Percentiles rank a stretch among this genome's conserved stretches.
Conservation (phyloP, 2,329 filamentous ascomycete genomes). For the Leptographium radiaticola region DNA sequence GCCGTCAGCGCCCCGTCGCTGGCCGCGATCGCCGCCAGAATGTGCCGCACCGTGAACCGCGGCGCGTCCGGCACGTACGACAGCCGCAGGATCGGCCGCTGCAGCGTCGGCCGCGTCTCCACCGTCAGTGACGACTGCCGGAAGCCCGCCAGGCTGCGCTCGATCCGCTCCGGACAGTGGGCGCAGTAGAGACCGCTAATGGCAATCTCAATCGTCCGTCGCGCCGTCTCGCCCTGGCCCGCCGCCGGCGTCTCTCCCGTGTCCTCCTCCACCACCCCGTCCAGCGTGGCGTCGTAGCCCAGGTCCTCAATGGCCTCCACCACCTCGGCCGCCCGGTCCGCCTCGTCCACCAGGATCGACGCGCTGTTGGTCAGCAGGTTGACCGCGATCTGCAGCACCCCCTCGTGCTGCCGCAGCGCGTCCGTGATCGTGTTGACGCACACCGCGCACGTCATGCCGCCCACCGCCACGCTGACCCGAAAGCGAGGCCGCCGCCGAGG, state of each 20-base stretch:
- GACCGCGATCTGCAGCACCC: slow-evolving; percentile 44
- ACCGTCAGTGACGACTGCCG: slow-evolving; percentile 36
- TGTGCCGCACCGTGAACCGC: slow-evolving; percentile 59
- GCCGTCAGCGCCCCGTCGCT: slow-evolving; percentile 54
- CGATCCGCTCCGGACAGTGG: slow-evolving; percentile 51
- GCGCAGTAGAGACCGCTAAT: slow-evolving; percentile 65
- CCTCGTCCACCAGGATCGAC: slow-evolving; percentile 40
- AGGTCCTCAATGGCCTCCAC: slow-evolving; percentile 44
- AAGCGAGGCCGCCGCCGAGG: slow-evolving; percentile 23
- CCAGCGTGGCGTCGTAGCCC: slow-evolving; percentile 52
- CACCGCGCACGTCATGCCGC: slow-evolving; percentile 61
- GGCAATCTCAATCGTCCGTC: slow-evolving; percentile 47
- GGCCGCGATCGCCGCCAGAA: slow-evolving; percentile 53
- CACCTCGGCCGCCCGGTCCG: slow-evolving; percentile 31
- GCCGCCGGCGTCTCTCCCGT: slow-evolving; percentile 9
- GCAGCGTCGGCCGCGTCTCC: slow-evolving; percentile 38
- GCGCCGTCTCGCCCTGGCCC: slow-evolving; percentile 12
- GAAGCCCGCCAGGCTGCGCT: slow-evolving; percentile 39
- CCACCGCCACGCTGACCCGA: slow-evolving; percentile 44
- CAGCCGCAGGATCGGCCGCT: slow-evolving; percentile 56
- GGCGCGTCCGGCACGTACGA: slow-evolving; percentile 58
- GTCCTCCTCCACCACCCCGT: slow-evolving; percentile 26
- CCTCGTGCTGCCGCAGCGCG: slow-evolving; percentile 43
- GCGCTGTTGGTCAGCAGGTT: slow-evolving; percentile 58
- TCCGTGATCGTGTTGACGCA: slow-evolving; percentile 52